These are phyloP conservation scores for Lasiodiplodia citricola DNA, from an alignment of 2,329 filamentous ascomycete species.

Conservation along the genomic window DNA sequence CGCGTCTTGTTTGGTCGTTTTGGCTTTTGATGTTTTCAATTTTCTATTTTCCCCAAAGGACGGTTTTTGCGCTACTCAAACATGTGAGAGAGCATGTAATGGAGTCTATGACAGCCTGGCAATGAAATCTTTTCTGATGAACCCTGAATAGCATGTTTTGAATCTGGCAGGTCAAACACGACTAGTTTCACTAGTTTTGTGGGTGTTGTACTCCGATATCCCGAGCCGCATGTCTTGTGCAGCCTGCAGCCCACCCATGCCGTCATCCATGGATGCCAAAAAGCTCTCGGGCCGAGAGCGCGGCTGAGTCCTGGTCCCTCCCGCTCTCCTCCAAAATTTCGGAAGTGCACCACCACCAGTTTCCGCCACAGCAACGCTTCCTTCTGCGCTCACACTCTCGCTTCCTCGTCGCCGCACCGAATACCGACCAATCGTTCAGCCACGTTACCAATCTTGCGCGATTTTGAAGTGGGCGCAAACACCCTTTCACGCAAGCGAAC, in stretches of 20 bases:
- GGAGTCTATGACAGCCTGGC: constrained; percentile 23
- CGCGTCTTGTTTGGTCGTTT: not conserved
- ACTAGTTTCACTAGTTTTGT: not conserved
- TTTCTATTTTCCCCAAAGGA: not conserved
- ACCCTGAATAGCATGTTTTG: not conserved
- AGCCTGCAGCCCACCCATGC: not conserved
- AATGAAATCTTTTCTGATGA: not conserved
- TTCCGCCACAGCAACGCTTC: not conserved
- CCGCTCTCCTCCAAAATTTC: constrained; percentile 14
- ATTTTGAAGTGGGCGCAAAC: not conserved
- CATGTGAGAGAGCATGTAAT: constrained; percentile 19
- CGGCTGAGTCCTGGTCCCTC: not conserved
- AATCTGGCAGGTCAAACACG: not conserved
- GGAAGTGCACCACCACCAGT: not conserved
- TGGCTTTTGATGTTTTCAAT: not conserved
- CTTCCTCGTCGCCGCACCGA: not conserved
- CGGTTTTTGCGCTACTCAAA: constrained; percentile 10
- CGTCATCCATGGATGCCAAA: constrained; percentile 4
- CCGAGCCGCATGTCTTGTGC: not conserved
- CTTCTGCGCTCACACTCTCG: not conserved
- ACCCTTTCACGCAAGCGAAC: not conserved
- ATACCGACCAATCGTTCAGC: not conserved
- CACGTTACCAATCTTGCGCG: no score
- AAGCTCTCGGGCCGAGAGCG: constrained; percentile 2
- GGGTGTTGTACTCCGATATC: not conserved